Base-by-base conservation (phyloP, 768 basidiomycete genomes). In the Tulasnella sp. region DNA sequence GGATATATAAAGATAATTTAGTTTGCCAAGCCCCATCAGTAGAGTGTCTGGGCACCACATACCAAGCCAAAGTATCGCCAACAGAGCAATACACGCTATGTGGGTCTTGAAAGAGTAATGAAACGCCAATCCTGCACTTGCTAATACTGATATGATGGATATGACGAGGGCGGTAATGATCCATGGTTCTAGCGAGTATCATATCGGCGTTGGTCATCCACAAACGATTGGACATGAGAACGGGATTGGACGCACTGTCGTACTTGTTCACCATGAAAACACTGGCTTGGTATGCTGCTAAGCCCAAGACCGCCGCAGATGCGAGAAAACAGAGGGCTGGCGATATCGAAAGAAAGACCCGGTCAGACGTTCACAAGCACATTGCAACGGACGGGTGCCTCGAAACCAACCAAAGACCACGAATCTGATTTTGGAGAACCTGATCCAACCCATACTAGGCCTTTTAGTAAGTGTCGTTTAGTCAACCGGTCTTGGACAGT, bases 31-130 rank as follows among this genome's bases (percentile, higher is more conserved):
- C 7, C 5, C 48, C n/a, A 37, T 18, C 11, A 24, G 64, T 31
- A 3, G 34, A 75, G 42, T 6, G 12, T 41, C 46, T 44, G 18
- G 28, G 2, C 42, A 8, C 31, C 18, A 4, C 79, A 18, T 22
- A 80, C 79, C 74, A 7, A 80, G 72, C 79, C 79, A 80, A 22
- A 80, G 74, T 31, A 80, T 48, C 18, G 72, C 28, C 42, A 80
- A 34, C 16, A 80, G 42, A 7, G 41, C 48, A 41, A 80, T 80
- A 8, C 14, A 73, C 18, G 20, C 69, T 41, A 80, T 80, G n/a
- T 80, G 46, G 1, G 58, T 80, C 28, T 41, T 44, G 48, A 64
- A 48, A 7, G 44, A 64, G 74, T 48, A 80, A 31, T n/a, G 44
- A 31, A 73, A 74, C 28, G 48, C 37, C 11, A 80, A 28, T 42